phyloP scores from a whole-genome alignment of 2,329 filamentous ascomycete species.

The Cladosporium austrohemisphaericum region DNA sequence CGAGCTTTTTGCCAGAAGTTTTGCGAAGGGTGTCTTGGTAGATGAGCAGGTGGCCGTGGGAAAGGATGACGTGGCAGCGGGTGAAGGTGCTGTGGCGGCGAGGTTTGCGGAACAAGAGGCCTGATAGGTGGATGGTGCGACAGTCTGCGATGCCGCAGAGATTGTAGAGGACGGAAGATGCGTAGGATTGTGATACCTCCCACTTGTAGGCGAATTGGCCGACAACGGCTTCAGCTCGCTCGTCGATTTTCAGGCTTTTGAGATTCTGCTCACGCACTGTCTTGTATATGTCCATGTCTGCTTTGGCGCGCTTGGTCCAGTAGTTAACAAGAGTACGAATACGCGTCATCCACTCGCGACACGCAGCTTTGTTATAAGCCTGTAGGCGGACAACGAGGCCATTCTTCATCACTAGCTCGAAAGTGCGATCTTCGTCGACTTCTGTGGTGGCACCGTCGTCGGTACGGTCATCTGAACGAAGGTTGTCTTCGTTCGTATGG shows the following conservation, averaged over 20 bases:
- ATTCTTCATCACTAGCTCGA: slow-evolving; percentile 61
- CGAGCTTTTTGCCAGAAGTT: slow-evolving; percentile 52
- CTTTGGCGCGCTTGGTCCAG: slow-evolving; percentile 56
- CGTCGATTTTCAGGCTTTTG: slow-evolving; percentile 58
- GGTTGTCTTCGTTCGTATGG: slow-evolving; percentile 34
- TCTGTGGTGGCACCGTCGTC: slow-evolving; percentile 54
- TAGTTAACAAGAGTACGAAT: slow-evolving; percentile 56
- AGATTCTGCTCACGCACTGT: slow-evolving; percentile 56
- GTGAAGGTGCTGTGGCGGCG: slow-evolving; percentile 60
- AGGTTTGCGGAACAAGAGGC: slow-evolving; percentile 61
- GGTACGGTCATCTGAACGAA: slow-evolving; percentile 20
- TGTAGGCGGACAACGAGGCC: slow-evolving; percentile 57
- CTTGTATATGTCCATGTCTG: slow-evolving; percentile 57
- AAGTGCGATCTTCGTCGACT: slow-evolving; percentile 55
- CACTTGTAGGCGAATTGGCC: slow-evolving; percentile 65
- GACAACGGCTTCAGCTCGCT: slow-evolving; percentile 61
- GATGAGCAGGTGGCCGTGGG: slow-evolving; percentile 57
- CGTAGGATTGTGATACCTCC: slow-evolving; percentile 62
- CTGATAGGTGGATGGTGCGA: slow-evolving; percentile 59
- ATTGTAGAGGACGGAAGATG: slow-evolving; percentile 63
- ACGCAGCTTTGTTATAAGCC: slow-evolving; percentile 53
- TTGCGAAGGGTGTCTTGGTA: slow-evolving; percentile 59
- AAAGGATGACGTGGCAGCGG: slow-evolving; percentile 58
- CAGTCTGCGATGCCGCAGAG: slow-evolving; percentile 63
- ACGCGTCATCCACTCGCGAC: slow-evolving; percentile 60